Evolutionary conservation across 306 rosid genomes (phyloP), one percentile per base, ranked within the genome.

Genomic region (Quercus parvula): DNA sequence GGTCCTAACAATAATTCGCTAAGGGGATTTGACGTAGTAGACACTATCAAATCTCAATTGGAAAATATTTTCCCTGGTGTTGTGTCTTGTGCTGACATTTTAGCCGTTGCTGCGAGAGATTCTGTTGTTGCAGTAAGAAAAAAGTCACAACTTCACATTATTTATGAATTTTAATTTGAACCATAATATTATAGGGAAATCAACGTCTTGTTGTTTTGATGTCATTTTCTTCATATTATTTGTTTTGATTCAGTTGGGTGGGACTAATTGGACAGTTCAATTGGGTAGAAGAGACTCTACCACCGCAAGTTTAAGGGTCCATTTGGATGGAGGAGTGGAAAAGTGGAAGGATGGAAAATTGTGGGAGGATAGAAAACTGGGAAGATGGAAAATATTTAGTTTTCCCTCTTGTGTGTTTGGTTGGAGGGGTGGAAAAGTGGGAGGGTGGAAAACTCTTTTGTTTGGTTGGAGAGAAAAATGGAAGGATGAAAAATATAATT

Each of bases 271-370:
- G 90, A 56, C 51, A 0, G 92, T 90, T 28, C 82, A 0, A 61
- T 62, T 92, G 75, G 97, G 93, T 0, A 86, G 95, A 92, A 86
- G 97, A 81, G 97, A 92, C 76, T 83, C 97, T 35, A 90, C 91
- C 54, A 86, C 92, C 18, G 89, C 97, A 59, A 92, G 91, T 81
- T 70, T 80, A 51, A 22, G 22, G 22, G 22, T 22, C 22, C 22
- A 22, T 22, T 22, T 22, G 22, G 22, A 22, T 22, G 22, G 22
- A 22, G 22, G 22, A 22, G 22, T 22, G 22, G 22, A 22, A 22
- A 22, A 22, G 22, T 22, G 22, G 22, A 22, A 22, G 22, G 22
- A 22, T 22, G 22, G 22, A 22, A 22, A 22, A 22, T 22, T 22
- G 22, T 22, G 22, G 22, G 22, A 22, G 22, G 22, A 22, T 22